Evolutionary conservation across 2,329 filamentous ascomycete genomes (phyloP), one percentile per base, ranked within the genome.

Genomic region (Dactylellina sp.): DNA sequence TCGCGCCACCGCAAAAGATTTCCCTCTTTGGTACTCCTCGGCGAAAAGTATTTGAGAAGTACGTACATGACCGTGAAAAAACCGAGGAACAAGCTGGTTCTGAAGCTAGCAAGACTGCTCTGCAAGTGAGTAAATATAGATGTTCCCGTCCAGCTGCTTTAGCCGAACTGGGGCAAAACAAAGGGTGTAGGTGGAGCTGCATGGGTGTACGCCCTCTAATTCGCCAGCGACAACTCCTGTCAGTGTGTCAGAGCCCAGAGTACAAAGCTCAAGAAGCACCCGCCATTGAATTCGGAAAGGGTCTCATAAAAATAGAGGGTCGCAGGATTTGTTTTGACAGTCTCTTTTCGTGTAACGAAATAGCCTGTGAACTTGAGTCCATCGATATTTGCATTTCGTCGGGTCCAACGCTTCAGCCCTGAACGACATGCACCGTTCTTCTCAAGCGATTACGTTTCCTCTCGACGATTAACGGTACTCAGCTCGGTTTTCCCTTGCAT

Each of bases 91-190:
- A 47, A 62, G 53, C 39, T 53, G 46, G 44, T 47, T 42, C 39
- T 24, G 57, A 49, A 56, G 47, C 61, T 40, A 56, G 24, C 55
- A 49, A 65, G 25, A 52, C 42, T 72, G 9, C 66, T 49, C 53
- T 64, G 70, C 70, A 74, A 42, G 70, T 62, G 70, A 66, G 61
- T 74, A 74, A 74, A 74, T 74, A 53, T 74, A 74, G 70, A 65
- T 74, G 70, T 56, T 74, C 61, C 70, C 61, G 68, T 74, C 59
- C 49, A 74, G 61, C 32, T 74, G 70, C 52, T 74, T 74, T 74
- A 74, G 70, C 70, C 70, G 70, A 74, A 74, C 70, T 65, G 70
- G 61, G 66, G 70, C 70, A 74, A 74, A 74, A 66, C 46, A 74
- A 52, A 74, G 61, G 61, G 70, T 49, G 61, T 61, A 40, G n/a